Percentiles rank a stretch among this genome's conserved stretches.
These are phyloP conservation scores for Pseudogymnoascus sp. DNA, from an alignment of 2,329 filamentous ascomycete genomes.

Conservation along the genomic window DNA sequence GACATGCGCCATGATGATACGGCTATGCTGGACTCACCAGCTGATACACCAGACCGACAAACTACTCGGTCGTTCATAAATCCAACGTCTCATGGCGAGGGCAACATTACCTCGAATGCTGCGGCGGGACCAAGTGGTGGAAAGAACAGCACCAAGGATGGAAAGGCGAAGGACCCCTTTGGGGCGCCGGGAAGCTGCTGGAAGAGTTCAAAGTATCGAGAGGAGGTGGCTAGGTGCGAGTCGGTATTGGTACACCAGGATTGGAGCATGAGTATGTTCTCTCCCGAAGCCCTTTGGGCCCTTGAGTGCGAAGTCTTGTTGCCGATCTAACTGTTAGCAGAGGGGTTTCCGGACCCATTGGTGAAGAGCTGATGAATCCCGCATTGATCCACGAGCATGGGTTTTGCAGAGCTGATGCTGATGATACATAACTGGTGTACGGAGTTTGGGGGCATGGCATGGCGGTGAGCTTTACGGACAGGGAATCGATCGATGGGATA, in stretches of 20 bases:
- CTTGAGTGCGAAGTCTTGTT: not conserved
- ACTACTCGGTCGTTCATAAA: conserved; percentile 4
- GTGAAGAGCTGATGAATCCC: not conserved
- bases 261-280: conserved; percentile 37
- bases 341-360: not conserved
- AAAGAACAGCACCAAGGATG: conserved; percentile 11
- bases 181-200: conserved; percentile 41
- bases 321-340: not conserved
- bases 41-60: not conserved
- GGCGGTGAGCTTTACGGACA: not conserved
- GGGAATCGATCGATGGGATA: not conserved
- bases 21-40: conserved; percentile 8
- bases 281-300: not conserved
- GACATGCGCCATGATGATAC: not conserved
- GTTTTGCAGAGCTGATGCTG: not conserved
- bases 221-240: conserved; percentile 44
- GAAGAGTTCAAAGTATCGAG: conserved; percentile 48
- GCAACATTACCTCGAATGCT: not conserved
- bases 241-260: conserved; percentile 43
- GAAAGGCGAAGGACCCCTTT: conserved; percentile 25
- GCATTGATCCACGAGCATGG: not conserved
- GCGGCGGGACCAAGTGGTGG: conserved; percentile 5
- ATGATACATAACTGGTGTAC: not conserved
- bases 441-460: not conserved
- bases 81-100: not conserved